Conservation (phyloP, 495 filamentous ascomycete genomes). For the Astrocystis sublimbata region DNA sequence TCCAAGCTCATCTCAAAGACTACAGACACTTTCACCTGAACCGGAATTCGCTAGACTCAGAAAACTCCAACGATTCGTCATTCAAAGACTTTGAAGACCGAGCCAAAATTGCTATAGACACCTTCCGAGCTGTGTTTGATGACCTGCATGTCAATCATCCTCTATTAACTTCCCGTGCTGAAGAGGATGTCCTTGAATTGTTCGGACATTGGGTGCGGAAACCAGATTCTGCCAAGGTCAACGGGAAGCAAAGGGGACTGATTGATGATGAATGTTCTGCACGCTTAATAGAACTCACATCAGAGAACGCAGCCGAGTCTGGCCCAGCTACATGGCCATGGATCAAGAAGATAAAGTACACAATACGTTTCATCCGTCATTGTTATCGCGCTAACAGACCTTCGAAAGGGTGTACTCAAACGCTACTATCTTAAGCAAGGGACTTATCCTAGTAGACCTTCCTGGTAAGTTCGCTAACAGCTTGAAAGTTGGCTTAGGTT, state of each 20-base stretch:
- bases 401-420: constrained; percentile 34
- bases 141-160: constrained; percentile 15
- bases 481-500: too few species aligned
- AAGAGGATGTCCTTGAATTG: constrained; percentile 22
- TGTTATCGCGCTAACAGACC: neutral
- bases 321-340: constrained; percentile 35
- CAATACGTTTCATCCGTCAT: neutral
- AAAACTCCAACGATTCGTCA: constrained; percentile 20
- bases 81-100: constrained; percentile 20
- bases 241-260: neutral
- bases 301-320: constrained; percentile 19
- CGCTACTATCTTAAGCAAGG: constrained; percentile 39
- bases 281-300: constrained; percentile 33
- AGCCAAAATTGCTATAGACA: constrained; percentile 31
- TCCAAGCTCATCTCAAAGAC: constrained; percentile 33
- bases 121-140: constrained; percentile 24
- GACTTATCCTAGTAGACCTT: constrained; percentile 43
- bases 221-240: neutral
- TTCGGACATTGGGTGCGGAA: constrained; percentile 23
- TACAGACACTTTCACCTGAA: constrained; percentile 34
- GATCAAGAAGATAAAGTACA: constrained; percentile 40
- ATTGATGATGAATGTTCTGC: constrained; percentile 26
- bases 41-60: constrained; percentile 7
- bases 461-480: constrained; percentile 25
- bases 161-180: too few species aligned